Conservation (phyloP, 345 rosid species). For the Ailanthus altissimus region DNA sequence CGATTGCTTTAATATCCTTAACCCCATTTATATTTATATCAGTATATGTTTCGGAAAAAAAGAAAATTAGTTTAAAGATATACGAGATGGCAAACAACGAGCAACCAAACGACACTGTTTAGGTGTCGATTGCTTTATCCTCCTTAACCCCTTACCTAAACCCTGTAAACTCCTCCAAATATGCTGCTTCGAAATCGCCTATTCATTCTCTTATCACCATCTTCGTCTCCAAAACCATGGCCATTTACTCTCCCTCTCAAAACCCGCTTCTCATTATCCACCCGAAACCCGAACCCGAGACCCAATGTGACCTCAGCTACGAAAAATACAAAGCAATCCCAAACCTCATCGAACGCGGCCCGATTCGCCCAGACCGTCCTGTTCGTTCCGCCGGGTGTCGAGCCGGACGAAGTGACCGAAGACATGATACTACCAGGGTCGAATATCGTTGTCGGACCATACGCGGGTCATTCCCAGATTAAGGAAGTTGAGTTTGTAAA, state of each 20-base stretch:
- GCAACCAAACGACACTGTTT: too few relatives aligned
- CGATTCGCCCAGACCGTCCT: slow-evolving; percentile 39
- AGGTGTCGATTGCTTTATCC: too few relatives aligned
- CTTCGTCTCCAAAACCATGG: slow-evolving; percentile 8
- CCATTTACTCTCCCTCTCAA: slow-evolving; percentile 2
- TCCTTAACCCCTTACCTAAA: not conserved
- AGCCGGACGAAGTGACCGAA: slow-evolving; percentile 58
- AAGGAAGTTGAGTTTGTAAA: slow-evolving; percentile 86
- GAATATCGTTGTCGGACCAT: slow-evolving; percentile 82
- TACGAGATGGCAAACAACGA: too few relatives aligned
- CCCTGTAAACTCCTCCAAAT: slow-evolving; percentile 4
- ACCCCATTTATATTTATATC: too few relatives aligned
- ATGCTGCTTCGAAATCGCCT: slow-evolving; percentile 27
- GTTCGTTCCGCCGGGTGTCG: slow-evolving; percentile 86
- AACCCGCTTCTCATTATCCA: slow-evolving; percentile 16
- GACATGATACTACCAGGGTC: slow-evolving; percentile 86
- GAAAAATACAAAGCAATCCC: slow-evolving; percentile 38
- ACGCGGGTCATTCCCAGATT: slow-evolving; percentile 88
- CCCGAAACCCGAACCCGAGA: slow-evolving; percentile 7
- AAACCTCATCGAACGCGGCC: slow-evolving; percentile 43
- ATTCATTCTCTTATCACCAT: not conserved
- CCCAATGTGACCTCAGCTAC: slow-evolving; percentile 33
- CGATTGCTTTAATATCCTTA: too few relatives aligned
- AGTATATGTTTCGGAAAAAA: too few relatives aligned
- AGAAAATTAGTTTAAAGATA: too few relatives aligned